Evolutionary conservation across 1,284 basidiomycete genomes (phyloP).

Genomic region (Tilletia walkeri): DNA sequence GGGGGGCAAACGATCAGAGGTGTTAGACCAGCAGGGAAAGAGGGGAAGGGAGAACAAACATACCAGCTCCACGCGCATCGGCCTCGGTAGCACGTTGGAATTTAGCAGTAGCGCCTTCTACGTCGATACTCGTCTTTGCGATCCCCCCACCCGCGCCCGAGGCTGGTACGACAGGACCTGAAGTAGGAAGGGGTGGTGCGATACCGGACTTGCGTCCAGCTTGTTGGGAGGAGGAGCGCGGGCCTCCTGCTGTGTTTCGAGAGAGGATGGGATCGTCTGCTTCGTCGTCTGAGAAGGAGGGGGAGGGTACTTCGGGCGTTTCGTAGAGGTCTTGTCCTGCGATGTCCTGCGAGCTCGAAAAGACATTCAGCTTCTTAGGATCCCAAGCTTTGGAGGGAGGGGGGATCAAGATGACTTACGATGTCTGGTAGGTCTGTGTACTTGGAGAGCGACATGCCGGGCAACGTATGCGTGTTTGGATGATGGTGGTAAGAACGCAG

Average conservation of each 20-base stretch:
- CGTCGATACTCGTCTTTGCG: constrained; percentile 6
- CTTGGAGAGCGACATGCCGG: constrained; percentile 24
- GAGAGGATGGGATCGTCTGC: neutral
- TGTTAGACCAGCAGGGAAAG: neutral
- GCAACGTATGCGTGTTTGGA: too few relatives aligned
- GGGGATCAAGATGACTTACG: constrained; percentile 14
- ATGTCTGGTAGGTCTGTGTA: constrained; percentile 31
- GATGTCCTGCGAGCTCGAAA: constrained; percentile 22
- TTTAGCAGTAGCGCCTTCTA: constrained; percentile 19
- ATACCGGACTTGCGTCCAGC: too few relatives aligned
- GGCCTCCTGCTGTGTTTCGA: too few relatives aligned
- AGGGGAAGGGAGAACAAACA: neutral
- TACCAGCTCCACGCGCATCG: constrained; percentile 18
- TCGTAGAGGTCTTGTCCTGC: constrained; percentile 25
- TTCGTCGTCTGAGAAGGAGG: constrained; percentile 11
- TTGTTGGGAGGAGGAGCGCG: too few relatives aligned
- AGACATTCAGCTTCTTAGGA: neutral
- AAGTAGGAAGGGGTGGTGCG: too few relatives aligned
- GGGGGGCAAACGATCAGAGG: too few relatives aligned
- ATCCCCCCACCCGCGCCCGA: constrained; percentile 16
- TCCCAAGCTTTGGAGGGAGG: too few relatives aligned
- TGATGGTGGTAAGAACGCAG: neutral
- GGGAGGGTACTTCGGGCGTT: constrained; percentile 12
- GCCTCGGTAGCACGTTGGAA: constrained; percentile 21
- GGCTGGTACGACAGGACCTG: neutral